phyloP scores from a whole-genome alignment of 2,329 filamentous ascomycete species.

The Ophiostoma populinum region DNA sequence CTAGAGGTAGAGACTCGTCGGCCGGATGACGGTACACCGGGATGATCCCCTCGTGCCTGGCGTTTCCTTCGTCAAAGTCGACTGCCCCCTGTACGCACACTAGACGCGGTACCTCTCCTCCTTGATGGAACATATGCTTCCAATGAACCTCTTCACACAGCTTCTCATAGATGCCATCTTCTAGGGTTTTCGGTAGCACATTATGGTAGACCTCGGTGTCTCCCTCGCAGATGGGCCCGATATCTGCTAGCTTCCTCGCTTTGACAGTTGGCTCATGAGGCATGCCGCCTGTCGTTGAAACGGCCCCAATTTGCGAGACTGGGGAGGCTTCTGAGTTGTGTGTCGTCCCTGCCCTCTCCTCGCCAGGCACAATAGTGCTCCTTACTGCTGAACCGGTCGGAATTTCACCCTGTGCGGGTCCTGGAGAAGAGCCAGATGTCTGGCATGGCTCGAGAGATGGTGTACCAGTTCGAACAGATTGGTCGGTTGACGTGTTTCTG shows the following conservation, averaged over 20 bases:
- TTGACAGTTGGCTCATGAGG: not conserved
- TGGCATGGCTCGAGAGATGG: too few relatives aligned
- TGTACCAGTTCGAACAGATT: too few relatives aligned
- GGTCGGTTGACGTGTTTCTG: too few relatives aligned
- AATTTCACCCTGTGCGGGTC: too few relatives aligned
- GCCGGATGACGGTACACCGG: slow-evolving; percentile 92
- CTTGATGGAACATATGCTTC: slow-evolving; percentile 85
- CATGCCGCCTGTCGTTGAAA: not conserved
- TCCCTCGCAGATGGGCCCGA: slow-evolving; percentile 53
- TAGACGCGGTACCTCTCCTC: slow-evolving; percentile 77
- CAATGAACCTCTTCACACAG: slow-evolving; percentile 64
- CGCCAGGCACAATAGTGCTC: too few relatives aligned
- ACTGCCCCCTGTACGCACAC: slow-evolving; percentile 75
- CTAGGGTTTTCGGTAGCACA: slow-evolving; percentile 42
- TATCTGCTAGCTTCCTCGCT: slow-evolving; percentile 12
- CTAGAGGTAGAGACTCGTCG: slow-evolving; percentile 66
- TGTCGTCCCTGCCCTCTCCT: not conserved
- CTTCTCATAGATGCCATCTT: slow-evolving; percentile 46
- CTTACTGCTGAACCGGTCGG: too few relatives aligned
- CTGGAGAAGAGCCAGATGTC: too few relatives aligned
- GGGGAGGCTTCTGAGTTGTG: not conserved
- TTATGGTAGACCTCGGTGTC: slow-evolving; percentile 61
- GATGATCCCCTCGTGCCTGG: slow-evolving; percentile 38
- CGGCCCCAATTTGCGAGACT: not conserved
- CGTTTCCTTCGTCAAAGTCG: slow-evolving; percentile 17